Conservation (phyloP, 2,329 filamentous ascomycete species). For the Anisogramma anomala region DNA sequence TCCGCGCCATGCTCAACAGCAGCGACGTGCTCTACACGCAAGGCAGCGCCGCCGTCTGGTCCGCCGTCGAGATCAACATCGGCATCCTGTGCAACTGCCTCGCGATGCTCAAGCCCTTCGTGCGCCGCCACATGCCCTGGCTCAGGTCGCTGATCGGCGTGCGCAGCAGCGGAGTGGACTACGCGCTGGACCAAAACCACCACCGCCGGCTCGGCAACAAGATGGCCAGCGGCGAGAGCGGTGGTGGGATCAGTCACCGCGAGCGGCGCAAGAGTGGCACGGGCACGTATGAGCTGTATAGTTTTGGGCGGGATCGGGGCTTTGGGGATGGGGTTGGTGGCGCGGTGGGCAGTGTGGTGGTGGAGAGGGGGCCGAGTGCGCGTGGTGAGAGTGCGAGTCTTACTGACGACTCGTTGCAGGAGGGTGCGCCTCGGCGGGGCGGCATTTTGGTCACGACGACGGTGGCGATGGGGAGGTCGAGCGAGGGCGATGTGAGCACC, state of each 20-base stretch:
- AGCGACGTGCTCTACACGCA: slow-evolving; percentile 24
- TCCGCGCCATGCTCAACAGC: slow-evolving; percentile 19
- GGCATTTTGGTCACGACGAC: slow-evolving; percentile 11
- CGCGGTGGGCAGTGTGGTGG: not conserved
- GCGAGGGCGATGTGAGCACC: slow-evolving; percentile 4
- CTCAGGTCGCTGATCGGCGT: slow-evolving; percentile 12
- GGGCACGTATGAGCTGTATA: slow-evolving; percentile 11
- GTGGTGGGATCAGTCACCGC: not conserved
- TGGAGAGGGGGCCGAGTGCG: not conserved
- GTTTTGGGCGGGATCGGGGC: slow-evolving; percentile 7
- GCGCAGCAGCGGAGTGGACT: not conserved
- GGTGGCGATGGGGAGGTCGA: slow-evolving; percentile 6
- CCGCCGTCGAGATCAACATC: slow-evolving; percentile 26
- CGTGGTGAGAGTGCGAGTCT: not conserved
- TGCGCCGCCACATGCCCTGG: slow-evolving; percentile 16
- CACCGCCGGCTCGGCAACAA: too few relatives aligned
- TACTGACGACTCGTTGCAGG: not conserved
- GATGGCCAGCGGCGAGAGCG: too few relatives aligned
- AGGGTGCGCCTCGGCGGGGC: not conserved
- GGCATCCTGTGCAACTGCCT: slow-evolving; percentile 21
- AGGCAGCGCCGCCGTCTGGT: slow-evolving; percentile 19
- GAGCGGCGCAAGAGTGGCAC: not conserved
- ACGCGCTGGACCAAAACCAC: too few relatives aligned
- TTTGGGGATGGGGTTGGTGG: not conserved
- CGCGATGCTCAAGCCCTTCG: slow-evolving; percentile 19